Base-by-base conservation (phyloP, 768 basidiomycete species). In the Coprinellus micaceus region DNA sequence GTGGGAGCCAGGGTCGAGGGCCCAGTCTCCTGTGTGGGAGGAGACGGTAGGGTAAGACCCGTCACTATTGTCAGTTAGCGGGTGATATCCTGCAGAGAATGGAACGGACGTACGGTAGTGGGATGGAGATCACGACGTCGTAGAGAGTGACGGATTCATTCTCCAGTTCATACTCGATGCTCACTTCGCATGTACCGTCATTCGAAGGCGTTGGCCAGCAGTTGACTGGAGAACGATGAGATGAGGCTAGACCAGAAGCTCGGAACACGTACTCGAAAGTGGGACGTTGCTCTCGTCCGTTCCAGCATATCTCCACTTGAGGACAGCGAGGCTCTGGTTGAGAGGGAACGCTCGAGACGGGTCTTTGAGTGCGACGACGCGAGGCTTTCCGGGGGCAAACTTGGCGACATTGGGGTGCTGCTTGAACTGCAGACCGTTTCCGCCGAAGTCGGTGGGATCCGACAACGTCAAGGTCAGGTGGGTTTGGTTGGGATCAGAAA, bases 141-240 rank as follows among this genome's bases (percentile, higher is more conserved):
- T 91, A 83, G 2, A 98, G 78, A 0, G 84, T 83, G 53, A 98
- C 73, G 47, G 79, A 80, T 60, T 89, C 81, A 60, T 93, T 90
- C 67, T 96, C 94, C 45, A 98, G 87, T 68, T 98, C 95, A 67
- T 97, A 98, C 71, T 98, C 97, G 60, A 98, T 91, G 71, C 91
- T 95, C 58, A 98, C 91, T 60, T 96, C 94, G 62, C 87, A 90
- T 1, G 88, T 88, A n/a, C 94, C 94, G 58, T 93, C 89, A 63
- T 91, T 92, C 37, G 90, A 86, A 5, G 91, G 89, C 12, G 93
- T 87, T 12, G 95, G 97, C 95, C 95, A 98, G 72, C 93, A 95
- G 67, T 93, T 99, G 69, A 99, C 95, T 94, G 61, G 29, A 45
- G 62, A n/a, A 59, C 52, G n/a, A 26, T 26, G 26, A 6, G 19